Base-by-base conservation (phyloP, 192 early-diverging fungal species). In the Coemansia sp. region DNA sequence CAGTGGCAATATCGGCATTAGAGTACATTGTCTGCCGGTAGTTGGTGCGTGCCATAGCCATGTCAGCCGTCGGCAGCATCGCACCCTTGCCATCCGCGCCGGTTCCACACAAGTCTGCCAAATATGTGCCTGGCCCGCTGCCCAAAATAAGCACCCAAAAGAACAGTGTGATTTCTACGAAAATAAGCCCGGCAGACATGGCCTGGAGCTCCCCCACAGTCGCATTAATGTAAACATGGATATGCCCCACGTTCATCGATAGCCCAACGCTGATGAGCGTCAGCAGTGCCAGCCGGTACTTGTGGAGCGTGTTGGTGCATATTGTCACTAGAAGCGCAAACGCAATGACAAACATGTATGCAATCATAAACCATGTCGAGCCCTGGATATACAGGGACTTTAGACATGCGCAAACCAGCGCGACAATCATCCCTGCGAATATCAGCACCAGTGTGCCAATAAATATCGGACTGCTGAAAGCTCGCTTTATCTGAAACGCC, bases 71-170 rank as follows among this genome's bases (percentile, higher is more conserved):
- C 41, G 41, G 44, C 36, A 41, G 45, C 44, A 11, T n/a, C 11
- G 59, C 58, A 44, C 69, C 67, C 57, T 62, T 39, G 14, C 58
- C 50, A 38, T 80, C 78, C 6, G 21, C 30, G 31, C 66, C 73
- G 17, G 63, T 71, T 11, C 64, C 70, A 40, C 68, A 72, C 43
- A 75, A 46, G 50, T 70, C 68, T 8, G 76, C 67, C 46, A 73
- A 28, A 42, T 79, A 69, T 2, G 85, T 84, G 2, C 84, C 80
- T 1, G 83, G 80, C 21, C 81, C 82, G 64, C 82, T 79, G 31
- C 87, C 88, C 44, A 90, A 82, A n/a, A 79, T 73, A 18, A 86
- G 62, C 21, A 88, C 69, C 88, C 85, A 90, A 23, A 86, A 65
- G 57, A 87, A 82, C 61, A 76, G 40, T 75, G 64, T 66, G 38